These are phyloP conservation scores for Kluyveromyces nonfermentans DNA, from an alignment of 805 yeast genomes.

Conservation along the genomic window DNA sequence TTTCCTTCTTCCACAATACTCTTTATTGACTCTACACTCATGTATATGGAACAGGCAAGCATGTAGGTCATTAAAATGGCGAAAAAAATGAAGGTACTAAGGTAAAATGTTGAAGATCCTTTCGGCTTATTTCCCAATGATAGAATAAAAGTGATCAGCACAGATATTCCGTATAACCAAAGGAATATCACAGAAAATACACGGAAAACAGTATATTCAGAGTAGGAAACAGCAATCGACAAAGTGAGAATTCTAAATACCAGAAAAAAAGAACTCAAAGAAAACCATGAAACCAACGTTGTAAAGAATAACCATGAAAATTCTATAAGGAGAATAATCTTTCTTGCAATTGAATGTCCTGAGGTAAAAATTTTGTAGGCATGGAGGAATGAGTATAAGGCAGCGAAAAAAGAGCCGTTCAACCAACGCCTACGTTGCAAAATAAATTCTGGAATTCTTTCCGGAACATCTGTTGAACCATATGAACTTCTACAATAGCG, in stretches of 20 bases:
- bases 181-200: conserved; percentile 68
- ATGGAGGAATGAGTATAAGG: conserved; percentile 76
- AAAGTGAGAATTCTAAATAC: conserved; percentile 83
- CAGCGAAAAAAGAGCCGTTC: conserved; percentile 94
- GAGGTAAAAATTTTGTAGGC: conserved; percentile 69
- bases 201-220: conserved; percentile 63
- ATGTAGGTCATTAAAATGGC: conserved; percentile 84
- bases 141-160: conserved; percentile 77
- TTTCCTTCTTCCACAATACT: conserved; percentile 30
- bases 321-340: conserved; percentile 65
- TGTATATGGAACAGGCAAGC: conserved; percentile 76
- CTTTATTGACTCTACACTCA: conserved; percentile 66
- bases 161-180: conserved; percentile 75
- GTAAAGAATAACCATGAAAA: conserved; percentile 68
- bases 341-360: conserved; percentile 60
- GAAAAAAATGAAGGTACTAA: conserved; percentile 66
- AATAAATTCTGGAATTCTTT: conserved; percentile 72
- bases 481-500: conserved; percentile 79
- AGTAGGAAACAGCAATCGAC: conserved; percentile 47
- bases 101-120: conserved; percentile 75
- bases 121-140: conserved; percentile 92
- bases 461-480: conserved; percentile 96
- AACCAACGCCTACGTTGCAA: conserved; percentile 94
- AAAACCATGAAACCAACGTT: conserved; percentile 83
- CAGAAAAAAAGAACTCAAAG: conserved; percentile 79